Evolutionary conservation across 345 rosid species (phyloP).

Genomic region (Salix caprea): DNA sequence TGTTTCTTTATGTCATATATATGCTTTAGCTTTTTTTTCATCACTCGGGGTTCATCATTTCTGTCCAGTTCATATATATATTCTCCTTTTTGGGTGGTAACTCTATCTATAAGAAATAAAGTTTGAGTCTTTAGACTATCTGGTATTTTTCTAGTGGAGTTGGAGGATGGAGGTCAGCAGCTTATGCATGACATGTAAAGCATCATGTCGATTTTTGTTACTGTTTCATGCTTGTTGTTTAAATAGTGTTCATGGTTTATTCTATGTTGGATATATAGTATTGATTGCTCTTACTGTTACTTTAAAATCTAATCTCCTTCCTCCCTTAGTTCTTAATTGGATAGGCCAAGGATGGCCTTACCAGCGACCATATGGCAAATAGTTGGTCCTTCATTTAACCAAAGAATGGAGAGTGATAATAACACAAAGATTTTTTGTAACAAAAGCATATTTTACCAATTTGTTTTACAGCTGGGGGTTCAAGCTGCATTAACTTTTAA

Average conservation of each 20-base stretch:
- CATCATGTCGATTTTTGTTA: constrained; percentile 1
- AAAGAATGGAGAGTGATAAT: constrained; percentile 11
- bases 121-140: not conserved
- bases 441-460: too few relatives aligned
- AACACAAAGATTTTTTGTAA: not conserved
- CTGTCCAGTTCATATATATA: not conserved
- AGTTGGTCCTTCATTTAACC: not conserved
- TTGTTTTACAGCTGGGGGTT: not conserved
- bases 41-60: not conserved
- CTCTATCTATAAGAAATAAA: not conserved
- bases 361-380: not conserved
- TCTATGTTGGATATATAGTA: constrained; percentile 5
- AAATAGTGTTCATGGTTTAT: not conserved
- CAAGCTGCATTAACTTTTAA: not conserved
- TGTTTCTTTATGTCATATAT: not conserved
- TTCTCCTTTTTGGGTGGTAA: not conserved
- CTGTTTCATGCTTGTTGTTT: constrained; percentile 3
- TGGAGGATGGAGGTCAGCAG: constrained; percentile 1
- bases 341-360: not conserved
- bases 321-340: constrained; percentile 7
- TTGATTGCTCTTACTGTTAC: constrained; percentile 9
- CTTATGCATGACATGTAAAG: not conserved
- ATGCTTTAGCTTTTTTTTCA: not conserved
- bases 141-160: constrained; percentile 6
- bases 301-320: constrained; percentile 2